These are phyloP conservation scores for Globisporangium canariense DNA, from an alignment of 352 stramenopile genomes.

Conservation along the genomic window DNA sequence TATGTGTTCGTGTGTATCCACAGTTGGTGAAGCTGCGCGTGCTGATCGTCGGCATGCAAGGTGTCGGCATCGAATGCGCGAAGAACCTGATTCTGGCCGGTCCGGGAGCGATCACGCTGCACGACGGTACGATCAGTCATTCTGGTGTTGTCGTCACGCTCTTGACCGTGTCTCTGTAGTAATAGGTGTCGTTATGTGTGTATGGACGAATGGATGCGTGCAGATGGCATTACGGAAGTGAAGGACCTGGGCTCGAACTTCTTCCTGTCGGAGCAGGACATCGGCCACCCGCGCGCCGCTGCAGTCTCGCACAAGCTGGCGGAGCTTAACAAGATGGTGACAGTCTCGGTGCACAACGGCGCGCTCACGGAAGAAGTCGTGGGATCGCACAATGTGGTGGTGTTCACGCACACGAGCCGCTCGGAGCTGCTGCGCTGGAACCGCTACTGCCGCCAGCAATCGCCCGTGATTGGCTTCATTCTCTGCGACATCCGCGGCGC, in stretches of 20 bases:
- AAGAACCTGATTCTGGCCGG: constrained; percentile 94
- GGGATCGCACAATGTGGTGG: constrained; percentile 79
- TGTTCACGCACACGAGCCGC: constrained; percentile 79
- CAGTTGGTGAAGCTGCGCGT: constrained; percentile 81
- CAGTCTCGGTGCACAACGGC: constrained; percentile 69
- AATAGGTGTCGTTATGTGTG: neutral
- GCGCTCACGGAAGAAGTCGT: constrained; percentile 61
- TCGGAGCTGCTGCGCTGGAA: constrained; percentile 87
- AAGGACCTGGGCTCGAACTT: constrained; percentile 93
- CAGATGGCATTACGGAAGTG: constrained; percentile 63
- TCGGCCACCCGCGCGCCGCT: constrained; percentile 58
- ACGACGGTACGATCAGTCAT: constrained; percentile 42
- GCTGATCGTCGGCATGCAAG: constrained; percentile 81
- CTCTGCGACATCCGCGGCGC: constrained; percentile 71
- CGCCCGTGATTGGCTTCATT: constrained; percentile 79
- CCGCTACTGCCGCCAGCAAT: constrained; percentile 81
- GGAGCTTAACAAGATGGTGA: constrained; percentile 91
- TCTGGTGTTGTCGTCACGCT: neutral
- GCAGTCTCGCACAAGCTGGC: constrained; percentile 79
- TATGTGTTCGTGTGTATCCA: neutral
- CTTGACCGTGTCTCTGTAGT: neutral
- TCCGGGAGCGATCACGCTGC: constrained; percentile 83
- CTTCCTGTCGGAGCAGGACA: constrained; percentile 85
- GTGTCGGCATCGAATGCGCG: constrained; percentile 87
- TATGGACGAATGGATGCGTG: neutral